Evolutionary conservation across 2,329 filamentous ascomycete genomes (phyloP), one percentile per base, ranked within the genome.

Genomic region (Neonectria hederae): DNA sequence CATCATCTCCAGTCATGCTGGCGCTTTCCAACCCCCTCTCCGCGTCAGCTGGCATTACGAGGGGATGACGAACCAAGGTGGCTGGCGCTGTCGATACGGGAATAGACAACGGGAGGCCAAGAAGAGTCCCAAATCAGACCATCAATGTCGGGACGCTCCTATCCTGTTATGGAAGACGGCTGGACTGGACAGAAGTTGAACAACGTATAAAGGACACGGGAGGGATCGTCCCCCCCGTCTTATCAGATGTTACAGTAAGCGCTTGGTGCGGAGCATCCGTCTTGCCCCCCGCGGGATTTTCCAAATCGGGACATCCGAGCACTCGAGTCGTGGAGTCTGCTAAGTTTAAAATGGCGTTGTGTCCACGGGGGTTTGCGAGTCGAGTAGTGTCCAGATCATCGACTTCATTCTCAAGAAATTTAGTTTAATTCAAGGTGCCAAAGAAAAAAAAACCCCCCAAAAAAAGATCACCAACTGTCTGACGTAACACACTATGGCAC

Each of bases 31-130:
- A 19, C 38, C 56, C 56, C 56, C 46, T 46, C 55, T 9, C 49
- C 38, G 26, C 52, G 10, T 38, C 30, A 28, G 14, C 56, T n/a
- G 21, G 56, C 42, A 53, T 68, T 63, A 69, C 62, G 61, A 62
- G 66, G 61, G 22, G 46, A 68, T 62, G 58, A 66, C 55, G 49
- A 69, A 63, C 53, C 57, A 21, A 19, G 13, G 58, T 42, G 22
- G 56, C 56, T 51, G 46, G 46, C 30, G 30, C 9, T 32, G n/a
- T 11, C n/a, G 28, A 13, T 5, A 14, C 28, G 48, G 19, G n/a
- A 51, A 35, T 32, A 13, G 48, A 21, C 24, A 32, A 21, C n/a
- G 14, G 8, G 43, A 46, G 43, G 9, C 22, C 11, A 17, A 5
- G 43, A 26, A 22, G 43, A 46, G 13, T 22, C 43, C 43, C 24